These are phyloP conservation scores for Trametes sanguinea DNA, from an alignment of 768 basidiomycete species.

Conservation along the genomic window DNA sequence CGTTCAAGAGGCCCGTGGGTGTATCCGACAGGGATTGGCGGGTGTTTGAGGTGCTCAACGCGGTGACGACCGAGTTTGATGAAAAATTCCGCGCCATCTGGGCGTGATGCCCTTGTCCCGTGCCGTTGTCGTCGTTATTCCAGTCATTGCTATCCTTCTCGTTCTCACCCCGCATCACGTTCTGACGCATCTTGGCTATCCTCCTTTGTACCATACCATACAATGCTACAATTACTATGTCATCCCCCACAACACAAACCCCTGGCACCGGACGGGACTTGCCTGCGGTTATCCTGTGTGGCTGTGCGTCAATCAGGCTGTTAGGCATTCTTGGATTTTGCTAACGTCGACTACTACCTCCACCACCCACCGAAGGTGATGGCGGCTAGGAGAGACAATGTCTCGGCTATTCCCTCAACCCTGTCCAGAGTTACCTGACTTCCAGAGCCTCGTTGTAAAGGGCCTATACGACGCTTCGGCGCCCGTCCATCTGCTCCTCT, in stretches of 20 bases:
- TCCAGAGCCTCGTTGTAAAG: conserved; percentile 59
- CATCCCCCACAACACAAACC: too few species aligned
- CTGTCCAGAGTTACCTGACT: conserved; percentile 53
- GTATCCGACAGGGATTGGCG: conserved; percentile 53
- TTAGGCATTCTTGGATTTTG: too few species aligned
- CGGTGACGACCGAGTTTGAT: conserved; percentile 50
- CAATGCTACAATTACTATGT: neutral
- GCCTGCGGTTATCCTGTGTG: neutral
- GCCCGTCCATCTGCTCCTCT: conserved; percentile 66
- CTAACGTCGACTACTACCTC: too few species aligned
- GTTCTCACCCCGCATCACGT: neutral
- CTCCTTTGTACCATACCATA: neutral
- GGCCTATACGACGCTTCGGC: conserved; percentile 69
- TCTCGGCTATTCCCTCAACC: conserved; percentile 45
- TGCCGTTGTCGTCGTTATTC: neutral
- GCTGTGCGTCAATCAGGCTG: conserved; percentile 39
- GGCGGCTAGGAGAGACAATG: conserved; percentile 28
- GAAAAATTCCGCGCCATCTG: conserved; percentile 65
- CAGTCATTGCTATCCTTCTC: neutral
- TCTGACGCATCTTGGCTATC: neutral
- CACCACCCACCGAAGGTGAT: conserved; percentile 41
- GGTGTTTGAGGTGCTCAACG: conserved; percentile 52
- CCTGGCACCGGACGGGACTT: too few species aligned
- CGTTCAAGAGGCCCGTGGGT: conserved; percentile 38
- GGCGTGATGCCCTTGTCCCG: conserved; percentile 40